Evolutionary conservation across 2,329 filamentous ascomycete species (phyloP), one percentile per base, ranked within the genome.

Genomic region (Escovopsis sp.): DNA sequence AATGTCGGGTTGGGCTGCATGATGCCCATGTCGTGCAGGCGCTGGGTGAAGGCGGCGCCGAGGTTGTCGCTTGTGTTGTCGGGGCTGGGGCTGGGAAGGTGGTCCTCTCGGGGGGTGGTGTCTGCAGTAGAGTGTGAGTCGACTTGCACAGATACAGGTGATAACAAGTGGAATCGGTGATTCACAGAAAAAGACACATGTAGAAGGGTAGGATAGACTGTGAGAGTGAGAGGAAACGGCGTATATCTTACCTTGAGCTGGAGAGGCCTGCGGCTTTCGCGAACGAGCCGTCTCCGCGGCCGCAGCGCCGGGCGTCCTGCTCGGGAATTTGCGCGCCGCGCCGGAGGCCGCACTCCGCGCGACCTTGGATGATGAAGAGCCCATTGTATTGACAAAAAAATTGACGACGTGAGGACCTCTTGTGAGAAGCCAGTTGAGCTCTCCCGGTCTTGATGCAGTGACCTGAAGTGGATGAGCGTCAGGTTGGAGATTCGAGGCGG

Each of bases 1-100:
- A 60, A 64, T 4, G 65, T 70, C 21, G 69, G 68, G 42, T 65
- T 68, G 4, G 70, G 68, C 32, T 67, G 60, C 8, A 61, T 68
- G 21, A 71, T 55, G 46, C 69, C 70, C 62, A 74, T 70, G 41
- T 67, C 53, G 18, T 60, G 60, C 5, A 74, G 60, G 13, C 70
- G 67, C 33, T 54, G 53, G 8, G 68, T 63, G 50, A 70, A 72
- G 41, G 54, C 61, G n/a, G 56, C 48, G 31, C 57, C 52, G 14
- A 53, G 41, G 26, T 50, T 46, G 44, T 66, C 48, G 31, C 57
- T 52, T n/a, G 54, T 41, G 26, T 50, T 46, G 44, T 66, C 58
- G n/a, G 64, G 21, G 21, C 11, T 11, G 8, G 21, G 11, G 14
- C 21, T 23, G 21, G 8, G 21, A 3, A 9, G 21, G 4, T 23